Base-by-base conservation (phyloP, 768 basidiomycete species). In the Cubamyces lactineus region DNA sequence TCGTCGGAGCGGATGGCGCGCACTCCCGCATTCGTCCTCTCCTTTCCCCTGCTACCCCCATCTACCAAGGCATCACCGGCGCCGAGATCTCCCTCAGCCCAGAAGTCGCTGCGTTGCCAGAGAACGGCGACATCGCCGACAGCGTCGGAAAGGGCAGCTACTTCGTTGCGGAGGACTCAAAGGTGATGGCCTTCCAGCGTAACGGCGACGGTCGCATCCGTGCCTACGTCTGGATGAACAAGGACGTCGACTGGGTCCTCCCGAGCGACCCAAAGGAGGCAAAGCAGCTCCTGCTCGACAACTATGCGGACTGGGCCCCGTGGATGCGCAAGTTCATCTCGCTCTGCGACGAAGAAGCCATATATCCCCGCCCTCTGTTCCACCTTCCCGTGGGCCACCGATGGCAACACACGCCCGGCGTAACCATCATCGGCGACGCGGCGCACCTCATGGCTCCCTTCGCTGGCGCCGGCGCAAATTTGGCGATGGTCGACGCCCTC, bases 401-500 rank as follows among this genome's bases (percentile, higher is more conserved):
- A 28, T 67, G 67, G 68, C 56, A 51, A 8, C 50, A 62, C 52
- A 57, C 19, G n/a, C 13, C 54, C 38, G 61, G 61, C 1, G 39
- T 56, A 0, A 62, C 61, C 3, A 17, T 56, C 64, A 23, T 53
- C 56, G 30, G 61, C 47, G 78, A 78, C 43, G 75, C 77, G 1
- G 76, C 76, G 6, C 77, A 79, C 60, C 62, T 74, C 5, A 76
- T 78, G 76, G 62, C 76, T 1, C 77, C 34, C 34, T 34, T 76
- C 58, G 73, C 71, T 1, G 76, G 78, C 7, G 74, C 74, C 17
- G 77, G 78, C 11, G 76, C 71, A 52, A 78, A 79, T 54, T 71
- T 71, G 41, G 74, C 74, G 43, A 71, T 75, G 73, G 53, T 62
- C 5, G 74, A 75, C 49, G 73, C 41, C n/a, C 56, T 54, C 12